A percentile compares a stretch with the other conserved stretches of the same genome.
Conservation (phyloP, 164 flowering plant species). For the Stephania japonica region DNA sequence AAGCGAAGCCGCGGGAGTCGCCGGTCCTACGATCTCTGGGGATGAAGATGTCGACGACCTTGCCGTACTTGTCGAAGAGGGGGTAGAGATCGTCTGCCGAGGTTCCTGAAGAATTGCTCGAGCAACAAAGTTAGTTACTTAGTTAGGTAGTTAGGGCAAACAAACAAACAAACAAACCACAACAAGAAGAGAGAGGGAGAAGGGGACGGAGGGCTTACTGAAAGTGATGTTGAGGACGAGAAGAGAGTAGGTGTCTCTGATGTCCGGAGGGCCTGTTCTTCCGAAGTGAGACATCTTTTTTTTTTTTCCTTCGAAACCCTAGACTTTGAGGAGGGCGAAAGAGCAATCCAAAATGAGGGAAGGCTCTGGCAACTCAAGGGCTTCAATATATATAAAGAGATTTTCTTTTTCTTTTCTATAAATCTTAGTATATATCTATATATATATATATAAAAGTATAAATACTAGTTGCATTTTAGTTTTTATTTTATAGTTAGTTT, state of each 20-base stretch:
- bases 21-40: slow-evolving; percentile 86
- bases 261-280: slow-evolving; percentile 93
- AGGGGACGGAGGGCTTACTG: slow-evolving; percentile 46
- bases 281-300: slow-evolving; percentile 89
- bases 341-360: too few species aligned
- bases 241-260: slow-evolving; percentile 88
- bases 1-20: slow-evolving; percentile 75
- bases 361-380: too few species aligned
- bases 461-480: too few species aligned
- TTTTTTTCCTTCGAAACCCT: too few species aligned
- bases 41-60: slow-evolving; percentile 92
- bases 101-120: slow-evolving; percentile 48
- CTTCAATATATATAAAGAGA: too few species aligned
- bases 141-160: slow-evolving; percentile 6
- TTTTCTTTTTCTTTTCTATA: too few species aligned
- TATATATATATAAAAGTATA: too few species aligned
- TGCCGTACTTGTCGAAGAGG: slow-evolving; percentile 82
- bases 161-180: not conserved
- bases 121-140: not conserved
- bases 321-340: too few species aligned
- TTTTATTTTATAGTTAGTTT: too few species aligned
- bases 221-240: slow-evolving; percentile 98
- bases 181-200: not conserved
- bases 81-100: slow-evolving; percentile 93
- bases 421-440: too few species aligned